Conservation (phyloP, 176 grass and related monocot genomes). For the Carex pumila region DNA sequence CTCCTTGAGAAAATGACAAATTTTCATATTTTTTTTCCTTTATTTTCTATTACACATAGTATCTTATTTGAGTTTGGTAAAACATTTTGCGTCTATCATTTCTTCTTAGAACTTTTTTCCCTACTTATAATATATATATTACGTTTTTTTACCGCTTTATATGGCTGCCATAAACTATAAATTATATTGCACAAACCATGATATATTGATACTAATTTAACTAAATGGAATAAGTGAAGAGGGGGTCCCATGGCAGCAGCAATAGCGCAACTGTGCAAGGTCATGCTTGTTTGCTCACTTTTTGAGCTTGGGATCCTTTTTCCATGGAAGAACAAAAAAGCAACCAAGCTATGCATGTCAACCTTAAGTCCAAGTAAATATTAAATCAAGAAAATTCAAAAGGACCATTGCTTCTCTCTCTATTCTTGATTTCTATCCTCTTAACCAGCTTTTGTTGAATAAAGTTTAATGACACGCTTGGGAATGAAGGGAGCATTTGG, state of each 20-base stretch:
- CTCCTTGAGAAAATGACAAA: not conserved
- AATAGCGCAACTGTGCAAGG: conserved; percentile 12
- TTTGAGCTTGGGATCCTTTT: conserved; percentile 27
- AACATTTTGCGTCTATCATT: not conserved
- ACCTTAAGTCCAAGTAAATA: conserved; percentile 19
- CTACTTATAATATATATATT: not conserved
- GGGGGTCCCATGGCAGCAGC: conserved; percentile 3
- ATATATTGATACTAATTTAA: not conserved
- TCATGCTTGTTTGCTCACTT: conserved; percentile 14
- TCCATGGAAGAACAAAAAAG: conserved; percentile 28
- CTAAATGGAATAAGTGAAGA: not conserved
- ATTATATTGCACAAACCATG: not conserved
- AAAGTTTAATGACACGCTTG: conserved; percentile 42
- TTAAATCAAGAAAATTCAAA: not conserved
- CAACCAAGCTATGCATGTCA: conserved; percentile 25
- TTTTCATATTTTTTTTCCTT: not conserved
- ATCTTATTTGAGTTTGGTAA: not conserved
- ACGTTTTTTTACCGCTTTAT: not conserved
- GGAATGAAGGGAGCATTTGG: conserved; percentile 34
- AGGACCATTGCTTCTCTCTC: not conserved
- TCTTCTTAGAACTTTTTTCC: not conserved
- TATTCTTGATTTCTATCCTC: not conserved
- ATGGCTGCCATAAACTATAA: not conserved
- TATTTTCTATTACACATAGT: not conserved
- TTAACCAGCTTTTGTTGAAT: conserved; percentile 28